Conservation (phyloP, 192 early-diverging fungal species). For the Radiomyces spectabilis region DNA sequence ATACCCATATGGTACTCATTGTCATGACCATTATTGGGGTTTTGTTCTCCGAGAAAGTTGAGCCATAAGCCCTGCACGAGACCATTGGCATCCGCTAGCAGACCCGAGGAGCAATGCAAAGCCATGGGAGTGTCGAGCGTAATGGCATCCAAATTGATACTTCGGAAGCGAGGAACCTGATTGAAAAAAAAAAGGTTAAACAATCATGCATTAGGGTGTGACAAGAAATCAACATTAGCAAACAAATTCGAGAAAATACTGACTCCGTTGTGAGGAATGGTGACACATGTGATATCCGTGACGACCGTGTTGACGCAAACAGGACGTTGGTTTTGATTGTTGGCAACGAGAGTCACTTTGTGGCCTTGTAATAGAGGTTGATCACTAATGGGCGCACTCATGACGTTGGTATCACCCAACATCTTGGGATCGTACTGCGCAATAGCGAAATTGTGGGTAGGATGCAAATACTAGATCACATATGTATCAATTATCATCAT, state of each 20-base stretch:
- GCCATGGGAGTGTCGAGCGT: constrained; percentile 78
- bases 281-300: constrained; percentile 49
- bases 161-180: constrained; percentile 57
- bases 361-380: constrained; percentile 58
- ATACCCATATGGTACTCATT: constrained; percentile 57
- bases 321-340: constrained; percentile 47
- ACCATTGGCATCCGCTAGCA: constrained; percentile 59
- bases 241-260: background rate
- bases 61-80: constrained; percentile 70
- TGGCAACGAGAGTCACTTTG: constrained; percentile 48
- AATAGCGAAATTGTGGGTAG: constrained; percentile 85
- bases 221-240: background rate
- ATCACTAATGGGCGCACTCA: constrained; percentile 49
- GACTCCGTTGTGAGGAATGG: constrained; percentile 47
- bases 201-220: background rate
- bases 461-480: constrained; percentile 58
- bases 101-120: constrained; percentile 69
- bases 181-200: constrained; percentile 11
- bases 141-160: constrained; percentile 75
- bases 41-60: constrained; percentile 67
- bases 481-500: background rate
- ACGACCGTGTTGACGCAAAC: constrained; percentile 57
- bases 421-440: constrained; percentile 74
- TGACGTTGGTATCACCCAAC: constrained; percentile 68
- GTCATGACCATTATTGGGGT: constrained; percentile 48